phyloP scores from a whole-genome alignment of 805 yeast species.

The Candida cerambycidarum region DNA sequence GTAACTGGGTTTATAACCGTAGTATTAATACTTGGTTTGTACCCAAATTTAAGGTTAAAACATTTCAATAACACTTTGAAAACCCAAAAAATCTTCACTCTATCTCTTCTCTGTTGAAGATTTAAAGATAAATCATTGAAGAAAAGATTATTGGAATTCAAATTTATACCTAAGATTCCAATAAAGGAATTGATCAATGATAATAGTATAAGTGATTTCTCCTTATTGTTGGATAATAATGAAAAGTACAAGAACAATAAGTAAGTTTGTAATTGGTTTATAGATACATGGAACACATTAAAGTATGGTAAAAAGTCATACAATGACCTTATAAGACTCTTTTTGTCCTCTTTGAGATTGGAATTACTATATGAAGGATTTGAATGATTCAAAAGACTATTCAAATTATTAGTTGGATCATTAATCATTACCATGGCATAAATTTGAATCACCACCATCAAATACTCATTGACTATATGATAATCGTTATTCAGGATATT shows the following conservation, averaged over 20 bases:
- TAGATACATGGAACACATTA: conserved; percentile 47
- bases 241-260: conserved; percentile 50
- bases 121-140: conserved; percentile 48
- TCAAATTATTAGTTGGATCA: conserved; percentile 45
- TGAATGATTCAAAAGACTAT: conserved; percentile 37
- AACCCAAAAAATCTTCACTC: conserved; percentile 49
- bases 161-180: conserved; percentile 43
- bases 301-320: conserved; percentile 48
- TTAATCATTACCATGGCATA: conserved; percentile 55
- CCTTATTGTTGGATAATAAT: conserved; percentile 42
- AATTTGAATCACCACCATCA: conserved; percentile 46
- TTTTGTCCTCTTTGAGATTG: conserved; percentile 12
- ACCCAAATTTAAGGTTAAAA: conserved; percentile 44
- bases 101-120: conserved; percentile 34
- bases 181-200: conserved; percentile 43
- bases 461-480: conserved; percentile 40
- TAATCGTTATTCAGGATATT: conserved; percentile 48
- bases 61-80: conserved; percentile 43
- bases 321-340: conserved; percentile 34
- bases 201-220: conserved; percentile 36
- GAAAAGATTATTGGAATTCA: conserved; percentile 39
- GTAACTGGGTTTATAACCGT: conserved; percentile 49
- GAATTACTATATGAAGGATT: conserved; percentile 28
- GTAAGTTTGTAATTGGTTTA: conserved; percentile 51
- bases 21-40: conserved; percentile 46